Percentiles rank a stretch among this genome's conserved stretches.
Evolutionary conservation across 768 basidiomycete species (phyloP).

Genomic region (Tephrocybe sp.): DNA sequence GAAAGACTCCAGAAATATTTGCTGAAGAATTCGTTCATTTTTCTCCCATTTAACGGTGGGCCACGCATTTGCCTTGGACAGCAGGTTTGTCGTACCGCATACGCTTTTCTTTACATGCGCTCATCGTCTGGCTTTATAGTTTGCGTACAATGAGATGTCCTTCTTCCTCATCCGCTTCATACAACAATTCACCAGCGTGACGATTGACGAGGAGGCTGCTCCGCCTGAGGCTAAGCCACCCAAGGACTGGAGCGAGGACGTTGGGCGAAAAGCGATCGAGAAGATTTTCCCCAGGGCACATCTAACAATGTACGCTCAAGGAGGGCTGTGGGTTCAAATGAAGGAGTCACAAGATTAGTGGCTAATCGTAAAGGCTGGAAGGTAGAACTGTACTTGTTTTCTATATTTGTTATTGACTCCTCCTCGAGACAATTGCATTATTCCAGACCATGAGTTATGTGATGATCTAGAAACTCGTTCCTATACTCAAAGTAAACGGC

Average conservation of each 20-base stretch:
- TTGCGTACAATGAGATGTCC: constrained; percentile 60
- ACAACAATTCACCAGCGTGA: constrained; percentile 53
- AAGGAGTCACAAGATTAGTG: constrained; percentile 18
- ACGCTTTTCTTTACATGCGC: neutral
- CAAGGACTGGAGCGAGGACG: constrained; percentile 38
- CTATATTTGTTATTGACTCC: neutral
- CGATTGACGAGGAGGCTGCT: constrained; percentile 43
- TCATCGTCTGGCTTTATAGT: too few relatives aligned
- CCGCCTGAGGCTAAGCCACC: constrained; percentile 46
- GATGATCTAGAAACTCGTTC: too few relatives aligned
- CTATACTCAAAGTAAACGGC: too few relatives aligned
- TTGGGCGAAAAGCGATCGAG: constrained; percentile 50
- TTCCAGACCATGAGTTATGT: too few relatives aligned
- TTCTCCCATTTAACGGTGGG: constrained; percentile 63
- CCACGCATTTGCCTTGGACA: constrained; percentile 62
- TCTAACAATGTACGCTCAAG: constrained; percentile 52
- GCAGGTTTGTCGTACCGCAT: constrained; percentile 30
- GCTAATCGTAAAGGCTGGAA: neutral
- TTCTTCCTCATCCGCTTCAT: constrained; percentile 62
- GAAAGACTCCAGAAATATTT: constrained; percentile 60
- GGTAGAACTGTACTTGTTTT: neutral
- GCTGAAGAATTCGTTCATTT: constrained; percentile 63
- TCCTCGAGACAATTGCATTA: too few relatives aligned
- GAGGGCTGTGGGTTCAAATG: constrained; percentile 54
- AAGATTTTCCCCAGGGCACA: constrained; percentile 50